Evolutionary conservation across 345 rosid genomes (phyloP).

Genomic region (Durio zibethinus): DNA sequence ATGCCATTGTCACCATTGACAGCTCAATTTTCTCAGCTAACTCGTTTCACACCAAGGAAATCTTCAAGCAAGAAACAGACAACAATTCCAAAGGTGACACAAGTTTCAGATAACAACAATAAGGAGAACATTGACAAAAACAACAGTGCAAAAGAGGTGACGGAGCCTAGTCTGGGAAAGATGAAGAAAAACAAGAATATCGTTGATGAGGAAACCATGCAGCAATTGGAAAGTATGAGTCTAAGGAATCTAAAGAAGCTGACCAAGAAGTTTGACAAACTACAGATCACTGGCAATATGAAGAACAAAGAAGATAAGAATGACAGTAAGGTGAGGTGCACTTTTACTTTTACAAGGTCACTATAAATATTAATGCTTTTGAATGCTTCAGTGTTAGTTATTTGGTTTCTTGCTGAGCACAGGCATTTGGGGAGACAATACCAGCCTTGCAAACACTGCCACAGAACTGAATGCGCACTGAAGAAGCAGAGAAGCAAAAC

Average conservation of each 20-base stretch:
- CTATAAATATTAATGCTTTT: too few species aligned
- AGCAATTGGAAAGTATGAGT: slow-evolving; percentile 28
- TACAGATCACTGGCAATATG: background rate
- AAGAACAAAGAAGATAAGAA: slow-evolving; percentile 13
- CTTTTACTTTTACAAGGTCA: background rate
- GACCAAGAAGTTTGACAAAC: slow-evolving; percentile 28
- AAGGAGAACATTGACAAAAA: slow-evolving; percentile 38
- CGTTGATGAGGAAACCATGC: slow-evolving; percentile 20
- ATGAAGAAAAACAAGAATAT: slow-evolving; percentile 18
- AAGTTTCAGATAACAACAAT: slow-evolving; percentile 15
- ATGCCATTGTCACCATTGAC: slow-evolving; percentile 11
- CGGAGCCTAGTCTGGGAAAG: slow-evolving; percentile 15
- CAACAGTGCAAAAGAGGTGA: slow-evolving; percentile 15
- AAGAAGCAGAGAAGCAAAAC: too few species aligned
- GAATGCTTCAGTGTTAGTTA: too few species aligned
- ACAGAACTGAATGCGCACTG: too few species aligned
- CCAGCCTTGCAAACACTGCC: too few species aligned
- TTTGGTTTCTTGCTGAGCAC: too few species aligned
- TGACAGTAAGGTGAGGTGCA: slow-evolving; percentile 11
- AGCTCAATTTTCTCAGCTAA: slow-evolving; percentile 22
- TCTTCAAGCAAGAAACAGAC: slow-evolving; percentile 28
- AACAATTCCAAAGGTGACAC: slow-evolving; percentile 20
- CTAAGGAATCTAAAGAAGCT: slow-evolving; percentile 44
- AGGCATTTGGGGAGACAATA: too few species aligned
- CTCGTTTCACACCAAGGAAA: slow-evolving; percentile 23